Evolutionary conservation across 139 green algal species (phyloP).

Genomic region (Pycnococcus provasolii): DNA sequence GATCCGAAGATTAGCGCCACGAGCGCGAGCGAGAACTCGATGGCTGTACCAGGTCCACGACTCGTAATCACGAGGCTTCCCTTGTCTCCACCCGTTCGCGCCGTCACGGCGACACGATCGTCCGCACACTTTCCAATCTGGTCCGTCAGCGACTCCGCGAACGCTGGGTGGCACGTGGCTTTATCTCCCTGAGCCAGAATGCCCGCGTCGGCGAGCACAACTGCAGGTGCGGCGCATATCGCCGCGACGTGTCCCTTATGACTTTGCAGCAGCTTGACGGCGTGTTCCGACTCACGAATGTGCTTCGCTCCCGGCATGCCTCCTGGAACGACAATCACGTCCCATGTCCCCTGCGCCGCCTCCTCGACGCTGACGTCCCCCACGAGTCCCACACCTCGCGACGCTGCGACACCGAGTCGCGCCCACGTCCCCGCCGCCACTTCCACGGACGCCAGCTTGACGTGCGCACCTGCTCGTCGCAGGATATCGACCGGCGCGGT

Average conservation of each 20-base stretch:
- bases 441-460: slow-evolving; percentile 75
- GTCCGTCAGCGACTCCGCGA: slow-evolving; percentile 38
- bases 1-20: slow-evolving; percentile 77
- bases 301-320: slow-evolving; percentile 87
- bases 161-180: slow-evolving; percentile 81
- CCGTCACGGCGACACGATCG: slow-evolving; percentile 64
- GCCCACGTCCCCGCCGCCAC: slow-evolving; percentile 41
- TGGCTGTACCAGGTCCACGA: slow-evolving; percentile 74
- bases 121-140: slow-evolving; percentile 36
- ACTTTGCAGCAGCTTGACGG: slow-evolving; percentile 47
- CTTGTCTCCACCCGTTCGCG: too few species aligned
- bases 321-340: slow-evolving; percentile 78
- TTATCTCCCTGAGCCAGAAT: slow-evolving; percentile 49
- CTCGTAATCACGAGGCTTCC: slow-evolving; percentile 73
- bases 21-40: slow-evolving; percentile 87
- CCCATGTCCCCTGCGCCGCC: slow-evolving; percentile 36
- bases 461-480: slow-evolving; percentile 47
- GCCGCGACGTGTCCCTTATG: slow-evolving; percentile 64
- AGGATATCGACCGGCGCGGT: slow-evolving; percentile 88
- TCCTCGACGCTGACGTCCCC: slow-evolving; percentile 52
- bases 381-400: slow-evolving; percentile 59
- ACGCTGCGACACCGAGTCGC: slow-evolving; percentile 13
- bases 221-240: slow-evolving; percentile 87
- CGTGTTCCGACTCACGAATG: slow-evolving; percentile 51
- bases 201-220: slow-evolving; percentile 71